Conservation (phyloP, 2,329 filamentous ascomycete species). For the Aspergillus sp. region DNA sequence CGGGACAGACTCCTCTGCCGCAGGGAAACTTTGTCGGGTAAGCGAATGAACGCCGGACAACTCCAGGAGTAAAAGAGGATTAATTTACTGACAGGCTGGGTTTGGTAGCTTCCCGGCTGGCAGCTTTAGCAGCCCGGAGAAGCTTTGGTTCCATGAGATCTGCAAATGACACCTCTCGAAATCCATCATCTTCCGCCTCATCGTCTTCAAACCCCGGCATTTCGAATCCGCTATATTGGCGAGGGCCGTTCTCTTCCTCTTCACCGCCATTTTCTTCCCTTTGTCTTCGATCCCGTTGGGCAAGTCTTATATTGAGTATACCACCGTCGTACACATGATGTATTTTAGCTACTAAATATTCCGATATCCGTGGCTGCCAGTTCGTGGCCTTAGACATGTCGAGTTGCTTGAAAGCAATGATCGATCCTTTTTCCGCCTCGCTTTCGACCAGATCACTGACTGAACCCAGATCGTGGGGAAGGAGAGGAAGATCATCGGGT, state of each 20-base stretch:
- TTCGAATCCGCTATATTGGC: slow-evolving; percentile 75
- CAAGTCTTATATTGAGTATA: slow-evolving; percentile 59
- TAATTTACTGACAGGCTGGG: slow-evolving; percentile 36
- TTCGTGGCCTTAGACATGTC: slow-evolving; percentile 44
- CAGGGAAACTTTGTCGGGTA: slow-evolving; percentile 25
- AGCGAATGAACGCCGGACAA: slow-evolving; percentile 18
- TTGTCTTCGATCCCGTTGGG: slow-evolving; percentile 61
- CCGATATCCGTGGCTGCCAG: slow-evolving; percentile 44
- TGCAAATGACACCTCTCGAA: slow-evolving; percentile 54
- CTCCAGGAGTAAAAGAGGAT: slow-evolving; percentile 9
- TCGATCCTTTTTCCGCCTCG: slow-evolving; percentile 31
- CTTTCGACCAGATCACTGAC: slow-evolving; percentile 45
- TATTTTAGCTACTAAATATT: slow-evolving; percentile 63
- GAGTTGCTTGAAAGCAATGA: slow-evolving; percentile 45
- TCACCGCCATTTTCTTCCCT: slow-evolving; percentile 54
- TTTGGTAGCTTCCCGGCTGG: slow-evolving; percentile 21
- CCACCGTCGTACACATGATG: slow-evolving; percentile 52
- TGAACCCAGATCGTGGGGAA: slow-evolving; percentile 57
- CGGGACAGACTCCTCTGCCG: slow-evolving; percentile 20
- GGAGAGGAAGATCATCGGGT: slow-evolving; percentile 45
- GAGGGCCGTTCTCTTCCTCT: slow-evolving; percentile 58
- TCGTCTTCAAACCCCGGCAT: slow-evolving; percentile 61
- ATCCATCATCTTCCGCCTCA: slow-evolving; percentile 54
- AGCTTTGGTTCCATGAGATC: slow-evolving; percentile 67
- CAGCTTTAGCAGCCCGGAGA: slow-evolving; percentile 42